A percentile compares a stretch with the other conserved stretches of the same genome.
Conservation (phyloP, 305 asterid genomes). For the Solanum hybrid region DNA sequence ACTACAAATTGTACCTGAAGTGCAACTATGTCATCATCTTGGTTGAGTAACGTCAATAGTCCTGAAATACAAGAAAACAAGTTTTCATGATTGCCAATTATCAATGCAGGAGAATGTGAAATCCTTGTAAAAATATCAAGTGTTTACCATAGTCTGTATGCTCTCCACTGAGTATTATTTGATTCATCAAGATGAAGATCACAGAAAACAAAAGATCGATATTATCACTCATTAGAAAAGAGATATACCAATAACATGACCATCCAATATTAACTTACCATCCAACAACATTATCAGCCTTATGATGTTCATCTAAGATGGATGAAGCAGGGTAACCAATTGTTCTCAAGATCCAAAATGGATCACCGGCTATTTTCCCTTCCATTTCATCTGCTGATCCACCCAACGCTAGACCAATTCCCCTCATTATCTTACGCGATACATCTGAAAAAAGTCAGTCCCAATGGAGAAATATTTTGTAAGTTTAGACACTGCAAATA, state of each 20-base stretch:
- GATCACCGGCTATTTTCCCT: not conserved
- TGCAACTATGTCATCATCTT: conserved; percentile 69
- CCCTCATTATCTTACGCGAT: not conserved
- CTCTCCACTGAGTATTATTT: conserved; percentile 46
- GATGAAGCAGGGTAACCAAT: not conserved
- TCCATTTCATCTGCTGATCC: not conserved
- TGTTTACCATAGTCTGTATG: conserved; percentile 83
- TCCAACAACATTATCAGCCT: conserved; percentile 41
- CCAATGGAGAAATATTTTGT: not conserved
- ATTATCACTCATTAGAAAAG: not conserved
- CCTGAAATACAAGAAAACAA: conserved; percentile 26
- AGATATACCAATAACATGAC: not conserved
- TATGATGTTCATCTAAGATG: conserved; percentile 20
- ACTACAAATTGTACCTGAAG: conserved; percentile 37
- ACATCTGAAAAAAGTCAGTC: not conserved
- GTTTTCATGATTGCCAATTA: not conserved
- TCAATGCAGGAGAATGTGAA: not conserved
- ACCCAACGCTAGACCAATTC: not conserved
- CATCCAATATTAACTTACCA: conserved; percentile 30
- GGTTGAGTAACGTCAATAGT: conserved; percentile 71
- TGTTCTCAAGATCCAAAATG: not conserved
- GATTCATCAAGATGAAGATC: conserved; percentile 7
- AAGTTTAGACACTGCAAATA: not conserved
- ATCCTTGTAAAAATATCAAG: not conserved
- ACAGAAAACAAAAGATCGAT: not conserved